Conservation (phyloP, 1,284 basidiomycete species). For the Tylopilus sp. region DNA sequence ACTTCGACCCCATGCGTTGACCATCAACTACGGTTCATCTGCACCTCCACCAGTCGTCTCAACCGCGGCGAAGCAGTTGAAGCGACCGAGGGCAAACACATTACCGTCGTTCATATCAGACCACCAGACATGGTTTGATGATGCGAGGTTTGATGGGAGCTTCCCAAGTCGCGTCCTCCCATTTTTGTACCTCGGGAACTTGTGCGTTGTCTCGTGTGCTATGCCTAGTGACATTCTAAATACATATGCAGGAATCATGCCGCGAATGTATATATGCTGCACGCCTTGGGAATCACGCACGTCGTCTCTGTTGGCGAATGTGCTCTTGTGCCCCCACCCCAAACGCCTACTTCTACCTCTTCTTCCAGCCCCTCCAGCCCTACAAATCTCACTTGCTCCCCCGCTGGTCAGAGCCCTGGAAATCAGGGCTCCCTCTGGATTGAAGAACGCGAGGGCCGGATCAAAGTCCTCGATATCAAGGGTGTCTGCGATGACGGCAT, state of each 20-base stretch:
- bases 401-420: slow-evolving; percentile 54
- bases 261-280: slow-evolving; percentile 92
- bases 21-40: slow-evolving; percentile 32
- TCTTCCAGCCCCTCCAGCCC: slow-evolving; percentile 9
- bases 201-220: slow-evolving; percentile 62
- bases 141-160: slow-evolving; percentile 90
- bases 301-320: slow-evolving; percentile 97
- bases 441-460: slow-evolving; percentile 85
- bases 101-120: slow-evolving; percentile 67
- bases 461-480: slow-evolving; percentile 89
- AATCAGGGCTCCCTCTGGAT: slow-evolving; percentile 81
- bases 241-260: slow-evolving; percentile 77
- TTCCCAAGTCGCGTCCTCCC: slow-evolving; percentile 94
- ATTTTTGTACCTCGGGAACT: slow-evolving; percentile 93
- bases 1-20: slow-evolving; percentile 34
- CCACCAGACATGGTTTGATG: slow-evolving; percentile 91
- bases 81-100: slow-evolving; percentile 73
- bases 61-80: slow-evolving; percentile 32
- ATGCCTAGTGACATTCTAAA: slow-evolving; percentile 16
- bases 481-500: slow-evolving; percentile 94
- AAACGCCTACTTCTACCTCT: slow-evolving; percentile 29
- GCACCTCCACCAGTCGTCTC: slow-evolving; percentile 19
- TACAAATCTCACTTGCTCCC: slow-evolving; percentile 35
- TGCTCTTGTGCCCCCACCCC: slow-evolving; percentile 76
- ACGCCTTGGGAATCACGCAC: slow-evolving; percentile 94